Conservation (phyloP, 768 basidiomycete genomes). For the Boletus reticuloceps region DNA sequence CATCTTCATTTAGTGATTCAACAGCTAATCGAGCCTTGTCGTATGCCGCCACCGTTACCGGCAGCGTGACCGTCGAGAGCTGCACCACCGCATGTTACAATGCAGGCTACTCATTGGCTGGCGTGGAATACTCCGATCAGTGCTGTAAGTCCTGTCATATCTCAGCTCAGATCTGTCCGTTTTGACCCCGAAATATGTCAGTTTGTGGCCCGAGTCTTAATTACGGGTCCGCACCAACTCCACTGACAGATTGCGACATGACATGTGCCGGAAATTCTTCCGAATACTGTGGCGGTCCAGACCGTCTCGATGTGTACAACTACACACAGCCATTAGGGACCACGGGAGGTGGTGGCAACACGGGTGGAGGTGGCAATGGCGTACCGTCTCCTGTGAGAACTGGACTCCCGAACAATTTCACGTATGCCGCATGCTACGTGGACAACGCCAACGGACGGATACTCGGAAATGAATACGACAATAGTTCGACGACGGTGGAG, state of each 20-base stretch:
- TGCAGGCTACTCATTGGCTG: conserved; percentile 40
- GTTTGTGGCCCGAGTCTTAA: conserved; percentile 19
- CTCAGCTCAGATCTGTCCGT: conserved; percentile 28
- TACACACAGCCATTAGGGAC: not conserved
- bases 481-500: conserved; percentile 51
- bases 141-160: conserved; percentile 42
- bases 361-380: not conserved
- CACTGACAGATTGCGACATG: conserved; percentile 52
- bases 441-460: conserved; percentile 68
- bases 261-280: conserved; percentile 27
- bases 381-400: not conserved
- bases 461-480: conserved; percentile 42
- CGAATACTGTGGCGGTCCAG: conserved; percentile 73
- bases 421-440: conserved; percentile 67
- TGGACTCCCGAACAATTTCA: conserved; percentile 51
- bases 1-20: conserved; percentile 31
- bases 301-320: conserved; percentile 35
- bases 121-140: conserved; percentile 45
- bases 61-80: conserved; percentile 46
- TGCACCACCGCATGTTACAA: conserved; percentile 48
- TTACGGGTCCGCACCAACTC: conserved; percentile 32
- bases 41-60: conserved; percentile 29
- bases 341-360: not conserved
- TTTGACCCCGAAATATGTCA: conserved; percentile 44
- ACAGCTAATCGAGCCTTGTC: conserved; percentile 32